These are phyloP conservation scores for Penicillium nordicum DNA, from an alignment of 2,329 filamentous ascomycete genomes.

Conservation along the genomic window DNA sequence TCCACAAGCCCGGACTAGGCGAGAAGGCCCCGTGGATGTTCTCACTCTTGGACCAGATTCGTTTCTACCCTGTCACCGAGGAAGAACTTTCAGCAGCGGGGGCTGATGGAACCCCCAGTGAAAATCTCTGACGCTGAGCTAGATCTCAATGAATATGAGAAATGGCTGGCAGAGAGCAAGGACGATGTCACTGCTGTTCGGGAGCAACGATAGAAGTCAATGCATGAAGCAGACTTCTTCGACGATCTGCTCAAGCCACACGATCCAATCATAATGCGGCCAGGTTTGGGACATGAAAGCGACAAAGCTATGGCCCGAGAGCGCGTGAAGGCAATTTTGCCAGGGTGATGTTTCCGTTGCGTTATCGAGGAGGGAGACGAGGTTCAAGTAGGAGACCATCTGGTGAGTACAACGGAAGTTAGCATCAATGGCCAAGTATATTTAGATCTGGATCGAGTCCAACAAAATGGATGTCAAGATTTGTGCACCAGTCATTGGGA, in stretches of 20 bases:
- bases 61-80: no score
- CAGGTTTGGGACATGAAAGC: neutral
- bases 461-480: neutral
- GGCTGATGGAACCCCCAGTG: neutral
- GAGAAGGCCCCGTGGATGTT: no score
- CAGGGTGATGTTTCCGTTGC: neutral
- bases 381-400: neutral
- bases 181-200: neutral
- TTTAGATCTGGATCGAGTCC: neutral
- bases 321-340: neutral
- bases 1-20: no score
- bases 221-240: neutral
- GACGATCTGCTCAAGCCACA: neutral
- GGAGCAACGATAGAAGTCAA: neutral
- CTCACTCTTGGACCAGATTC: no score
- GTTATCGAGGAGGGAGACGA: neutral
- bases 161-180: neutral
- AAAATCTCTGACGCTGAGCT: neutral
- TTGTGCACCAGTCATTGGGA: neutral
- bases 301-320: neutral
- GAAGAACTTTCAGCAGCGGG: neutral
- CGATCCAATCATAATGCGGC: neutral
- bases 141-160: neutral
- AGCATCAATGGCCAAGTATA: neutral
- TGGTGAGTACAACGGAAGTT: neutral